A percentile compares a stretch with the other conserved stretches of the same genome.
Conservation (phyloP, 2,329 filamentous ascomycete genomes). For the Verticillium klebahnii region DNA sequence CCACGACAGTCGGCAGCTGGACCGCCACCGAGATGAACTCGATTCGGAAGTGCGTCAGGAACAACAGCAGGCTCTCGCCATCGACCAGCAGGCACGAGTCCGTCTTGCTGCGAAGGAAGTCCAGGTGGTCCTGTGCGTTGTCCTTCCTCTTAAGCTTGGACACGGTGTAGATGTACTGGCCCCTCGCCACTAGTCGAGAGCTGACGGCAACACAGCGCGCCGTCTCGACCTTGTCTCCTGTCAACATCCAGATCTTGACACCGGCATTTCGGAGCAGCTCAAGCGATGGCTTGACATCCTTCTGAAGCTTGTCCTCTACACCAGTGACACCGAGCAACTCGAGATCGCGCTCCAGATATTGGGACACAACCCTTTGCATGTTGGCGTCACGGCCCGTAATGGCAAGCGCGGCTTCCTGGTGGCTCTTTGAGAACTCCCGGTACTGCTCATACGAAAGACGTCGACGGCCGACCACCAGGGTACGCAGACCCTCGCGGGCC, state of each 20-base stretch:
- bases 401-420: constrained; percentile 75
- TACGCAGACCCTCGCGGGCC: constrained; percentile 92
- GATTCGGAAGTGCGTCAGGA: constrained; percentile 75
- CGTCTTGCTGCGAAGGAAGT: constrained; percentile 82
- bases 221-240: constrained; percentile 97
- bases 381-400: constrained; percentile 75
- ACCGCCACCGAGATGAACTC: constrained; percentile 90
- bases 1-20: constrained; percentile 83
- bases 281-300: constrained; percentile 90
- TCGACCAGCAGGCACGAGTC: constrained; percentile 89
- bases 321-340: constrained; percentile 96
- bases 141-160: constrained; percentile 80
- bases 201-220: constrained; percentile 93
- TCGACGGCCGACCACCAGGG: constrained; percentile 91
- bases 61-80: constrained; percentile 80
- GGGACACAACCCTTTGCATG: constrained; percentile 74
- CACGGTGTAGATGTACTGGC: constrained; percentile 94
- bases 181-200: constrained; percentile 86
- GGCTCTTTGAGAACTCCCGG: constrained; percentile 68
- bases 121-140: constrained; percentile 79
- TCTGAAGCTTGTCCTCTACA: constrained; percentile 94
- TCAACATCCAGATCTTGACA: constrained; percentile 99
- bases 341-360: constrained; percentile 80
- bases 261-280: constrained; percentile 94
- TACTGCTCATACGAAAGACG: constrained; percentile 76